Conservation (phyloP, 768 basidiomycete genomes). For the Suillus americanus region DNA sequence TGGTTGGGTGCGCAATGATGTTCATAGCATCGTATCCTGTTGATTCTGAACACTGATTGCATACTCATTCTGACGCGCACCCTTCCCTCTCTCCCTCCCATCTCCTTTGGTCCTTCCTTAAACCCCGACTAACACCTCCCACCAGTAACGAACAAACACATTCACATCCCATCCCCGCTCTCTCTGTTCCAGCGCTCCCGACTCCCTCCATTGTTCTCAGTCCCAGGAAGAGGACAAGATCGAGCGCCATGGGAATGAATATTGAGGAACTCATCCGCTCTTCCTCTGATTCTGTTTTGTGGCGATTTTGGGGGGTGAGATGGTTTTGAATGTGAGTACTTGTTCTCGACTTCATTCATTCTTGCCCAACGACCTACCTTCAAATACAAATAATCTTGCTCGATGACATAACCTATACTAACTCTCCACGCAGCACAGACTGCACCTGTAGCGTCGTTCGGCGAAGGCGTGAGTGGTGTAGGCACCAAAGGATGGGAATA, state of each 20-base stretch:
- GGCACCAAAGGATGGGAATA: background rate
- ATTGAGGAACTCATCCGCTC: conserved; percentile 73
- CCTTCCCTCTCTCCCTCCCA: background rate
- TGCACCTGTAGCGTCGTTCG: conserved; percentile 47
- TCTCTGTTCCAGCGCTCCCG: background rate
- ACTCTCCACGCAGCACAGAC: conserved; percentile 38
- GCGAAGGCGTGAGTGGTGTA: background rate
- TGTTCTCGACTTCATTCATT: background rate
- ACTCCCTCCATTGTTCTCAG: background rate
- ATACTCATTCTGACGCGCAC: background rate
- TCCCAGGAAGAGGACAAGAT: background rate
- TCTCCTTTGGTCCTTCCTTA: background rate
- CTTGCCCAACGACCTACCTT: background rate
- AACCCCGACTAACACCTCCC: background rate
- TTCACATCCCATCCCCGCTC: background rate
- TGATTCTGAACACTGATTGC: background rate
- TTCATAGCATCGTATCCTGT: rapidly evolving
- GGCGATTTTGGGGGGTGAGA: conserved; percentile 52
- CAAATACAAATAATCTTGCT: background rate
- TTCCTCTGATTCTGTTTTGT: conserved; percentile 61
- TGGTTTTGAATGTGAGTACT: conserved; percentile 36
- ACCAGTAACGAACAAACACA: background rate
- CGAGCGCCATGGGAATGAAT: conserved; percentile 24
- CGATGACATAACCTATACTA: background rate
- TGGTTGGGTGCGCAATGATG: background rate